phyloP scores from a whole-genome alignment of 768 basidiomycete genomes.

The Pleurotus ostreatus region DNA sequence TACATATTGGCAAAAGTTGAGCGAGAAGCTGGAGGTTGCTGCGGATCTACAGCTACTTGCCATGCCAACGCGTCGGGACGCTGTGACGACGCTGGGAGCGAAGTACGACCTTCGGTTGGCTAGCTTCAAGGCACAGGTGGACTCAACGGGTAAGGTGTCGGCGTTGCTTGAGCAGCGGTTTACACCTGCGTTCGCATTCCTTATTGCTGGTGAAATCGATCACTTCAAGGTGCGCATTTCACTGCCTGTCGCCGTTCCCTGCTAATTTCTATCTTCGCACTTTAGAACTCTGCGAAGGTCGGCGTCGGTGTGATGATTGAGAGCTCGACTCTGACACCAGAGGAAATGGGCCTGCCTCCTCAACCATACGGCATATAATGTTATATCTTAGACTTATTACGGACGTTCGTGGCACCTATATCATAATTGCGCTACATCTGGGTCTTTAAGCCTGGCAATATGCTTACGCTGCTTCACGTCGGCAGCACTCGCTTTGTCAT shows the following conservation, averaged over 20 bases:
- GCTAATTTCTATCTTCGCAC: constrained; percentile 5
- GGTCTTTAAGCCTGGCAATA: neutral
- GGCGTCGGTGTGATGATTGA: constrained; percentile 99
- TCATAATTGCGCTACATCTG: constrained; percentile 6
- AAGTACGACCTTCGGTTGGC: constrained; percentile 96
- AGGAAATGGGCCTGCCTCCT: constrained; percentile 74
- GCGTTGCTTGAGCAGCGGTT: constrained; percentile 95
- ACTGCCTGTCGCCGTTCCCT: neutral
- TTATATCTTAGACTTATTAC: constrained; percentile 17
- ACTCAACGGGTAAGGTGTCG: constrained; percentile 92
- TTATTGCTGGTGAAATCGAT: constrained; percentile 95
- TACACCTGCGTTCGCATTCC: constrained; percentile 91
- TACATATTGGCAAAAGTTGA: constrained; percentile 95
- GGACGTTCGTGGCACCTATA: constrained; percentile 11
- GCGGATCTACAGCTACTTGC: constrained; percentile 86
- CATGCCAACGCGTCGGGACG: constrained; percentile 78
- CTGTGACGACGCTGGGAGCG: constrained; percentile 88
- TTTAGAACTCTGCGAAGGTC: constrained; percentile 86
- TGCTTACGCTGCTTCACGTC: neutral
- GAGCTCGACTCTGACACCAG: constrained; percentile 72
- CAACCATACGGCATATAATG: constrained; percentile 34
- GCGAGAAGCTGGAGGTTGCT: constrained; percentile 96
- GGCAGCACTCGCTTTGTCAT: constrained; percentile 1
- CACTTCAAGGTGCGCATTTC: constrained; percentile 81
- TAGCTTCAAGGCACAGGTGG: constrained; percentile 91